Conservation (phyloP, 192 early-diverging fungal species). For the Piromyces finnis region DNA sequence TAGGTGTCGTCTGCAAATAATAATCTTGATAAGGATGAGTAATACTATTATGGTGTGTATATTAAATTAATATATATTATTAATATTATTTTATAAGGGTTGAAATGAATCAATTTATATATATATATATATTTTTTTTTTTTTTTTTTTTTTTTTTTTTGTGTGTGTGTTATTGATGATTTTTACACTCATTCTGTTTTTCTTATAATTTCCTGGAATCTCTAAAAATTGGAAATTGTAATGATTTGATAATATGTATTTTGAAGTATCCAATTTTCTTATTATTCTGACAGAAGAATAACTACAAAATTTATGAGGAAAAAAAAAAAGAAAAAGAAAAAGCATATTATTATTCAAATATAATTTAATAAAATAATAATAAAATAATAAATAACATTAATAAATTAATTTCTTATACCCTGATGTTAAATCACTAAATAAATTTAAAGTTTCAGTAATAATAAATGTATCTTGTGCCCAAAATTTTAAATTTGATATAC, state of each 20-base stretch:
- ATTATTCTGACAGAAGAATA: conserved; percentile 61
- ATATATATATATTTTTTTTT: too few species aligned
- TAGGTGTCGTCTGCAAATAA: conserved; percentile 31
- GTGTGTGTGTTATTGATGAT: too few species aligned
- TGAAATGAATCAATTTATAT: too few species aligned
- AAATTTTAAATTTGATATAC: conserved; percentile 36
- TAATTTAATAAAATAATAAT: not conserved
- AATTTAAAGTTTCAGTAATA: conserved; percentile 40
- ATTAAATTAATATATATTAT: too few species aligned
- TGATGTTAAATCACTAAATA: conserved; percentile 59
- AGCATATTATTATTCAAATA: too few species aligned
- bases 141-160: too few species aligned
- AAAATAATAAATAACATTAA: not conserved
- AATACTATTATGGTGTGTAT: conserved; percentile 49
- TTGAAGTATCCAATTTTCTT: conserved; percentile 51
- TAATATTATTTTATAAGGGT: too few species aligned
- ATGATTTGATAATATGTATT: conserved; percentile 53
- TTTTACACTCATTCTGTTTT: conserved; percentile 27
- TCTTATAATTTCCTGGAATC: conserved; percentile 30
- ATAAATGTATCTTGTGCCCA: conserved; percentile 33
- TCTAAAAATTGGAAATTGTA: conserved; percentile 55
- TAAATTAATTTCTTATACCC: conserved; percentile 14
- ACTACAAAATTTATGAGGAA: conserved; percentile 13
- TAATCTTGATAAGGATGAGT: conserved; percentile 54
- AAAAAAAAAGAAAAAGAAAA: too few species aligned